A percentile compares a stretch with the other conserved stretches of the same genome.
phyloP scores from a whole-genome alignment of 202 grass and related monocot species.

The Dendrocalamus latiflorus region DNA sequence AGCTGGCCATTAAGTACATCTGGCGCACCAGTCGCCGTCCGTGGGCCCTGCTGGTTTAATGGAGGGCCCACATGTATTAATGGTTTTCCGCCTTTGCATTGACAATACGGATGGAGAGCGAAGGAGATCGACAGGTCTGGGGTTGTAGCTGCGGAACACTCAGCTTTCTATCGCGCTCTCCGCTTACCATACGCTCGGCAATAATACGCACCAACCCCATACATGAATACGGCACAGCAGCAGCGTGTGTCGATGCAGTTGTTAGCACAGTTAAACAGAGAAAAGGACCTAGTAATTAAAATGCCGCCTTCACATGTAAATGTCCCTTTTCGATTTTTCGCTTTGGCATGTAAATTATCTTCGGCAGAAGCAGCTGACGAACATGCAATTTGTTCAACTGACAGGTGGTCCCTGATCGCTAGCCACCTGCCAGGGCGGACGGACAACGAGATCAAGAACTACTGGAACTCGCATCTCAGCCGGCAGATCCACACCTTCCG shows the following conservation, averaged over 20 bases:
- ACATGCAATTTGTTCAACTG: background rate
- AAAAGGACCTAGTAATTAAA: background rate
- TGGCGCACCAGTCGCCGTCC: background rate
- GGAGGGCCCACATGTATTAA: background rate
- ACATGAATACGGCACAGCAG: background rate
- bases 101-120: background rate
- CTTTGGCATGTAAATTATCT: background rate
- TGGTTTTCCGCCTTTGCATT: background rate
- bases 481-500: slow-evolving; percentile 57
- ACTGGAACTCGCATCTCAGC: slow-evolving; percentile 94
- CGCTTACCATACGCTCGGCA: background rate
- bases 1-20: background rate
- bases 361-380: background rate
- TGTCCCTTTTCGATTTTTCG: background rate
- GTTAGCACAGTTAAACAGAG: background rate
- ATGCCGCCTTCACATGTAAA: background rate
- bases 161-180: no score
- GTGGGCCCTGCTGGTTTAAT: background rate
- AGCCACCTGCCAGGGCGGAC: slow-evolving; percentile 65
- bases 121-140: background rate
- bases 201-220: background rate
- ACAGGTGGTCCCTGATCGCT: slow-evolving; percentile 73
- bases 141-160: no score
- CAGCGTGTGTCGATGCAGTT: background rate
- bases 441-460: slow-evolving; percentile 92